Base-by-base conservation (phyloP, 176 grass and related monocot species). In the Rhynchospora pubera region DNA sequence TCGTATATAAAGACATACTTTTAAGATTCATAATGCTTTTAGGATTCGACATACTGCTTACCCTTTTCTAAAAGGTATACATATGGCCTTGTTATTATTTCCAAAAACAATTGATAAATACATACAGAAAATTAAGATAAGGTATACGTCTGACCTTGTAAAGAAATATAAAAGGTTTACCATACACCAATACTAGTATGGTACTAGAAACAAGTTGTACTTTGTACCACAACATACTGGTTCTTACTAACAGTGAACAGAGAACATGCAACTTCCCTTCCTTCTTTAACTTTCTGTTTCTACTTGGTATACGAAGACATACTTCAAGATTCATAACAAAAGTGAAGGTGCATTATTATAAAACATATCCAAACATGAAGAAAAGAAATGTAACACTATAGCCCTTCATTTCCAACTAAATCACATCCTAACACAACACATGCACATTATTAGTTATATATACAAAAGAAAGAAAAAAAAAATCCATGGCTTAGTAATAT, bases 221-320 rank as follows among this genome's bases (percentile, higher is more conserved):
- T 46, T 19, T 21, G 39, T 21, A 45, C 66, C 69, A 51, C n/a
- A 14, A 51, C 5, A 51, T 21, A 51, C 69, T 3, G 9, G 45
- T 74, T 74, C 70, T 74, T 52, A 74, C 46, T 77, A 22, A 13
- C 53, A 52, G 23, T 77, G 22, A 77, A 77, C 72, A 77, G 8
- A 77, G 72, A 56, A 32, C 13, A 77, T 77, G 21, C 7, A n/a
- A 13, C 50, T 55, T 55, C 56, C 30, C 19, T 53, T 75, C 26
- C 5, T 48, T 47, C 8, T 72, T 11, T 72, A 48, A 47, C 9
- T 24, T 73, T 10, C 11, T 3, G 47, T 73, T 73, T 47, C 7
- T 43, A 14, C 39, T 14, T 6, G n/a, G 19, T 73, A 50, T 50
- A 74, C 23, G 21, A 39, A 39, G 21, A 22, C 45, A 74, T 74